These are phyloP conservation scores for Starmerella tilneyi DNA, from an alignment of 805 yeast species.

Conservation along the genomic window DNA sequence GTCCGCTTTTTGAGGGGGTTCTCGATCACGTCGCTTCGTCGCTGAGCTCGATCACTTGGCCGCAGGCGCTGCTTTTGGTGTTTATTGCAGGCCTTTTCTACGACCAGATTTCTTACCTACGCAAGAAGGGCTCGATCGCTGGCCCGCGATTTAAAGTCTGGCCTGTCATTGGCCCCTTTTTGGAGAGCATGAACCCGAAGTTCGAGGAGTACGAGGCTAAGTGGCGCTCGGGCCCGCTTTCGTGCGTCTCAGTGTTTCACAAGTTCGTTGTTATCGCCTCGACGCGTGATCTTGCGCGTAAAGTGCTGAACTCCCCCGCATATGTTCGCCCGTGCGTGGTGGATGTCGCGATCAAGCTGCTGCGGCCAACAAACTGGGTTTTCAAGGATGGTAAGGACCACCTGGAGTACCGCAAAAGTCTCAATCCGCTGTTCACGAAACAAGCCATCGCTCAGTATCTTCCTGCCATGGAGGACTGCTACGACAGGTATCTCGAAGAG, in stretches of 20 bases:
- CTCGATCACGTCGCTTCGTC: neutral
- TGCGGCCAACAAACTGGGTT: slow-evolving; percentile 96
- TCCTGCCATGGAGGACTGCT: slow-evolving; percentile 73
- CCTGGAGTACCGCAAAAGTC: slow-evolving; percentile 79
- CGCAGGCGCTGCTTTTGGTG: slow-evolving; percentile 14
- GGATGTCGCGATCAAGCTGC: slow-evolving; percentile 87
- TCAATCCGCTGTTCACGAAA: slow-evolving; percentile 81
- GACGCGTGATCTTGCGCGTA: slow-evolving; percentile 76
- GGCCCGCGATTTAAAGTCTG: slow-evolving; percentile 83
- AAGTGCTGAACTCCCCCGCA: slow-evolving; percentile 70
- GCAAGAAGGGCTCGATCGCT: slow-evolving; percentile 75
- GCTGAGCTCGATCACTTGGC: slow-evolving; percentile 10
- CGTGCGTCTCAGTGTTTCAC: slow-evolving; percentile 96
- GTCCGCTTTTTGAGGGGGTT: slow-evolving; percentile 1
- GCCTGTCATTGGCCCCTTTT: slow-evolving; percentile 94
- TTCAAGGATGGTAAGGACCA: slow-evolving; percentile 94
- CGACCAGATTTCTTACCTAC: slow-evolving; percentile 54
- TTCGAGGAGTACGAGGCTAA: slow-evolving; percentile 86
- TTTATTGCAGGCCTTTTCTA: slow-evolving; percentile 26
- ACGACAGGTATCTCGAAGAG: slow-evolving; percentile 67
- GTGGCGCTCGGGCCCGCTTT: slow-evolving; percentile 89
- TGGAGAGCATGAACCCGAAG: slow-evolving; percentile 89
- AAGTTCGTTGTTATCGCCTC: slow-evolving; percentile 94
- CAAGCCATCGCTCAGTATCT: slow-evolving; percentile 73
- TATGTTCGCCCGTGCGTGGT: slow-evolving; percentile 96